Evolutionary conservation across 768 basidiomycete genomes (phyloP).

Genomic region (Xanthoconium stramineum): DNA sequence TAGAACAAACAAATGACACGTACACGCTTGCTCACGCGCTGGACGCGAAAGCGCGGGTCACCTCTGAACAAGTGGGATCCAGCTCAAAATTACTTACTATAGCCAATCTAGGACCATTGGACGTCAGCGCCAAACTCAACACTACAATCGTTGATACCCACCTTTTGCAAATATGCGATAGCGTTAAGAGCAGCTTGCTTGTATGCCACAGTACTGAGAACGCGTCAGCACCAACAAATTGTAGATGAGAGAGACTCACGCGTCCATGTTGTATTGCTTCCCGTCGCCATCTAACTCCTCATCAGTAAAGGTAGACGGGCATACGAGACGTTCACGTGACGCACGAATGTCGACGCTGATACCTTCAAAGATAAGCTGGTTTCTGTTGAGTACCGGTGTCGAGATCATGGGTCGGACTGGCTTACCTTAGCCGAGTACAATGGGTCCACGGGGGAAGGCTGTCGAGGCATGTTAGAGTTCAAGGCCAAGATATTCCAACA

Average conservation of each 20-base stretch:
- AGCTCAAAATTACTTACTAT: slow-evolving; percentile 47
- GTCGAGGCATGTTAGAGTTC: background rate
- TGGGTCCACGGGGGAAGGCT: slow-evolving; percentile 77
- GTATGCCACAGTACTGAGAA: slow-evolving; percentile 62
- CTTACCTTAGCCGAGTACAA: slow-evolving; percentile 64
- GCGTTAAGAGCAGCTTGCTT: slow-evolving; percentile 78
- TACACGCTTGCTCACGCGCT: slow-evolving; percentile 79
- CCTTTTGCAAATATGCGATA: slow-evolving; percentile 71
- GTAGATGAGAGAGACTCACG: slow-evolving; percentile 38
- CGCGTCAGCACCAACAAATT: background rate
- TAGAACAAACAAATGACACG: slow-evolving; percentile 9
- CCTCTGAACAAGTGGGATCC: background rate
- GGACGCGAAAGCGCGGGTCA: background rate
- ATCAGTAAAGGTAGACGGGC: background rate
- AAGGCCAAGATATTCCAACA: background rate
- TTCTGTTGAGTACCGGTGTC: background rate
- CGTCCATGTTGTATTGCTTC: slow-evolving; percentile 75
- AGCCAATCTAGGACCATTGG: slow-evolving; percentile 52
- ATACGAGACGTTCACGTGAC: background rate
- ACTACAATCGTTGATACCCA: slow-evolving; percentile 15
- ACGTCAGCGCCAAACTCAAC: background rate
- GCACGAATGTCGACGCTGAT: slow-evolving; percentile 70
- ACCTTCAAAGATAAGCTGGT: slow-evolving; percentile 68
- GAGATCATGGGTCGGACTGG: too few species aligned
- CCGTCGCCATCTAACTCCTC: slow-evolving; percentile 57